Percentiles rank a stretch among this genome's conserved stretches.
These are phyloP conservation scores for Cordyceps tenuipes DNA, from an alignment of 2,329 filamentous ascomycete genomes.

Conservation along the genomic window DNA sequence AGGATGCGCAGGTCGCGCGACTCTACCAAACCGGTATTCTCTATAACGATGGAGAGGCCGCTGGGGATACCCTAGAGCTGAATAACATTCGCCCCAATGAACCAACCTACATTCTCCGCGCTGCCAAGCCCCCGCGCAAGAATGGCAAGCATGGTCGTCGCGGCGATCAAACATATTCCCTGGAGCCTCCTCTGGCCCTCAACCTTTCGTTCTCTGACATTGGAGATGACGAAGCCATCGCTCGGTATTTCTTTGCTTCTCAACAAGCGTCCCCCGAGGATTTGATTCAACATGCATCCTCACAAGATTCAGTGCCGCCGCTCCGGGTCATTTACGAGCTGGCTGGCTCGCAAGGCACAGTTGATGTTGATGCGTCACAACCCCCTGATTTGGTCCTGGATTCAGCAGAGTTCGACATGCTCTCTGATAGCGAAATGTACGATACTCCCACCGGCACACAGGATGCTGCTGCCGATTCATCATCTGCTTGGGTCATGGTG, in stretches of 20 bases:
- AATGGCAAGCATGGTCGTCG: constrained; percentile 13
- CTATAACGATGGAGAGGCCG: constrained; percentile 24
- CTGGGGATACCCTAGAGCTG: constrained; percentile 25
- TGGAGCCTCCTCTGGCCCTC: constrained; percentile 24
- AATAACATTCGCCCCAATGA: constrained; percentile 31
- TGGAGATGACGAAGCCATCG: constrained; percentile 31
- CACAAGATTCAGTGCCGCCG: constrained; percentile 20
- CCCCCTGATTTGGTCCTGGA: constrained; percentile 28
- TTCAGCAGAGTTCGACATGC: constrained; percentile 18
- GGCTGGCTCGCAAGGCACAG: constrained; percentile 23
- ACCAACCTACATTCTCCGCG: constrained; percentile 30
- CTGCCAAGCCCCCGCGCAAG: constrained; percentile 26
- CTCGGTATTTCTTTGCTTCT: constrained; percentile 25
- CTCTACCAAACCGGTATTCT: constrained; percentile 37
- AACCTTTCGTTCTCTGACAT: constrained; percentile 36
- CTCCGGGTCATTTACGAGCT: constrained; percentile 34
- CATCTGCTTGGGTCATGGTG: constrained; percentile 34
- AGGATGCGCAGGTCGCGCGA: constrained; percentile 31
- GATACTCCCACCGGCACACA: constrained; percentile 21
- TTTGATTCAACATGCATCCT: constrained; percentile 13
- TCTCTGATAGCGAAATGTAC: constrained; percentile 29
- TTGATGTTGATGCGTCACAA: constrained; percentile 28
- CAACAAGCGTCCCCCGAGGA: constrained; percentile 17
- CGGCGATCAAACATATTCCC: constrained; percentile 15
- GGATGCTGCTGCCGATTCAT: constrained; percentile 18